phyloP scores from a whole-genome alignment of 2,329 filamentous ascomycete genomes.

The Cadophora luteo-olivacea region DNA sequence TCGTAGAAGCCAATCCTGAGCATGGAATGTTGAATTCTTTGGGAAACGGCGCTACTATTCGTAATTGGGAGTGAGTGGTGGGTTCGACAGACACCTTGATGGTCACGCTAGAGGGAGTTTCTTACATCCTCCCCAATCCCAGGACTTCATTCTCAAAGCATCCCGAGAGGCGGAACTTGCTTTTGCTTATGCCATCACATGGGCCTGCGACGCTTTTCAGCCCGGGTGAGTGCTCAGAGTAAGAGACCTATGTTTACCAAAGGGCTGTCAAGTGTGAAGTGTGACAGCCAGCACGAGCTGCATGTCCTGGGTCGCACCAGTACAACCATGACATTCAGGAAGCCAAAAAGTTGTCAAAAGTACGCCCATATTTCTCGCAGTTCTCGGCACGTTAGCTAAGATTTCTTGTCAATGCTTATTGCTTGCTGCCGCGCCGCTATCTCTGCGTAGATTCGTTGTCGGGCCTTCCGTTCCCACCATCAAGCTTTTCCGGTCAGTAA shows the following conservation, averaged over 20 bases:
- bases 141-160: neutral
- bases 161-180: neutral
- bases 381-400: neutral
- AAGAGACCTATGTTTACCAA: neutral
- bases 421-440: conserved; percentile 3
- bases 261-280: neutral
- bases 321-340: neutral
- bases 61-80: neutral
- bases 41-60: neutral
- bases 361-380: too few relatives aligned
- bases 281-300: neutral
- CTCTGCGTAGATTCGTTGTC: conserved; percentile 6
- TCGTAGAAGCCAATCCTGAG: conserved; percentile 16
- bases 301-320: neutral
- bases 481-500: neutral
- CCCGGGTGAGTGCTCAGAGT: neutral
- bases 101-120: conserved; percentile 23
- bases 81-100: conserved; percentile 27
- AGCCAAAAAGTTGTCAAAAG: neutral
- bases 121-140: neutral
- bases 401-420: conserved; percentile 6
- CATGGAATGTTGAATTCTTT: neutral
- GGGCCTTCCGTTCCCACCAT: neutral
- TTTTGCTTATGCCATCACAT: neutral
- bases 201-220: neutral